Percentiles rank a stretch among this genome's conserved stretches.
Evolutionary conservation across 192 early-diverging fungal species (phyloP).

Genomic region (Lobosporangium transversale): DNA sequence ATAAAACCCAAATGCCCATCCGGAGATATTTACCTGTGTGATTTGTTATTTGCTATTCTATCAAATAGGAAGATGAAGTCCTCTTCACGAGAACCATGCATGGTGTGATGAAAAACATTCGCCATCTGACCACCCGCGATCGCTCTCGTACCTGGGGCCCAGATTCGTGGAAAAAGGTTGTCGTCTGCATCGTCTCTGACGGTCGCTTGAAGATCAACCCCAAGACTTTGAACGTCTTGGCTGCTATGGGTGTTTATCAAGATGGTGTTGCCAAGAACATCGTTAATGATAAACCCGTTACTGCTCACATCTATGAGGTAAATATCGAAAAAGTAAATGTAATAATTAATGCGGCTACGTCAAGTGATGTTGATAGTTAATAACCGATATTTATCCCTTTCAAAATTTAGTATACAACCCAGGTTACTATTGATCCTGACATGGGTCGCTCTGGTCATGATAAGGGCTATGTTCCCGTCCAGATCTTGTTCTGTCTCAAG

Average conservation of each 20-base stretch:
- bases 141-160: slow-evolving; percentile 79
- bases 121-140: slow-evolving; percentile 82
- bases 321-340: background rate
- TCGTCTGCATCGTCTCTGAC: slow-evolving; percentile 85
- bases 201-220: slow-evolving; percentile 81
- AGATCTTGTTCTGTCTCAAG: slow-evolving; percentile 89
- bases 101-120: slow-evolving; percentile 91
- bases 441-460: slow-evolving; percentile 75
- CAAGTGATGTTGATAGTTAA: too few species aligned
- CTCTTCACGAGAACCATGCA: slow-evolving; percentile 90
- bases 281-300: slow-evolving; percentile 71
- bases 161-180: slow-evolving; percentile 87
- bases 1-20: too few species aligned
- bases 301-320: slow-evolving; percentile 74
- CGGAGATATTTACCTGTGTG: too few species aligned
- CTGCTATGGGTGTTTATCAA: slow-evolving; percentile 86
- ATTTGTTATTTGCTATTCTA: too few species aligned
- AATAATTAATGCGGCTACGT: too few species aligned
- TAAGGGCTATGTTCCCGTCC: slow-evolving; percentile 76
- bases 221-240: slow-evolving; percentile 74
- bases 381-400: too few species aligned
- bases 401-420: slow-evolving; percentile 75
- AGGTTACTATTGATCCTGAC: slow-evolving; percentile 76
- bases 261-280: slow-evolving; percentile 76
- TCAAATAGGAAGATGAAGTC: slow-evolving; percentile 89